Evolutionary conservation across 1,284 basidiomycete species (phyloP), one percentile per base, ranked within the genome.

Genomic region (Naganishia cerealis): DNA sequence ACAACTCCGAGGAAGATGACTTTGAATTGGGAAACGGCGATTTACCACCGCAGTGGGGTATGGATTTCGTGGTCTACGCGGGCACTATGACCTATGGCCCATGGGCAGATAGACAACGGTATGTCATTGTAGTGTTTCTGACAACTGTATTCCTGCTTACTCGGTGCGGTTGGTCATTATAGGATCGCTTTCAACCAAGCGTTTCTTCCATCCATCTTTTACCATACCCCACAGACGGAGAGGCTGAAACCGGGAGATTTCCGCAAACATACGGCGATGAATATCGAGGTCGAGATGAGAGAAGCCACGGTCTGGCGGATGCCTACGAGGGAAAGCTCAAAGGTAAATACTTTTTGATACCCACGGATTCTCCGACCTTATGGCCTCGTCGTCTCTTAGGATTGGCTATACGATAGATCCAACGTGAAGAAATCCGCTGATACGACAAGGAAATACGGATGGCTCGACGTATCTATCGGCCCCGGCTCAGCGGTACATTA

Each of bases 71-170:
- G 21, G 82, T 95, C 12, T 83, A 86, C 69, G 87, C 87, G 18
- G 93, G 91, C 0, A 79, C 84, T 38, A 73, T 95, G 52, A 86
- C 87, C 40, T 96, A 96, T 76, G 94, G 94, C 0, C 94, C 94
- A 4, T 97, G 94, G 94, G 88, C 92, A 24, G 94, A 97, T 80
- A 85, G 92, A 36, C 93, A 94, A 79, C 84, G 92, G 89, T 88
- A 75, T 70, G 81, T 70, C 21, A 12, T 50, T 53, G 26, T 2
- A 52, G n/a, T 33, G 13, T 21, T 24, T 43, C 2, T 39, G 12
- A 16, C 24, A 16, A 50, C 46, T 43, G 36, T n/a, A 24, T 39
- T 26, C 1, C 21, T 42, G 21, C 26, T 53, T 26, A 50, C 33
- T 50, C 46, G 24, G 24, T 24, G n/a, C 7, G n/a, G 9, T 50